Conservation (phyloP, 1,284 basidiomycete genomes). For the Microstroma glucosiphilum region DNA sequence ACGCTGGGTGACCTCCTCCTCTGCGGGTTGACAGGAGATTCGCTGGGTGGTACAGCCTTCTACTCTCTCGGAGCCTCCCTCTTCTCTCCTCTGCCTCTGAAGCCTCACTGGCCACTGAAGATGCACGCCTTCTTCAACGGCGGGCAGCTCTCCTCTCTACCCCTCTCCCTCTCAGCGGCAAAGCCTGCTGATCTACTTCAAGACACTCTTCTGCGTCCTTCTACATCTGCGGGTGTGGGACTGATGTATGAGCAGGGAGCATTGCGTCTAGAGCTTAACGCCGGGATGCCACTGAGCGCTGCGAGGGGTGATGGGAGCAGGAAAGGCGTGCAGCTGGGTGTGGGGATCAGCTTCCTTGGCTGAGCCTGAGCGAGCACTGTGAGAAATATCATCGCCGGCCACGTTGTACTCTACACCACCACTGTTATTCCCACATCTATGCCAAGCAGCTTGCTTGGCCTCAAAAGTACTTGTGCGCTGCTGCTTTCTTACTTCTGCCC, state of each 20-base stretch:
- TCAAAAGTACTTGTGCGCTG: too few relatives aligned
- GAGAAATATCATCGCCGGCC: too few relatives aligned
- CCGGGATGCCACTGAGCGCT: conserved; percentile 78
- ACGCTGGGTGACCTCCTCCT: too few relatives aligned
- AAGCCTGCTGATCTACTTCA: background rate
- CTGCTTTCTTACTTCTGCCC: too few relatives aligned
- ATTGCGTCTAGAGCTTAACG: conserved; percentile 80
- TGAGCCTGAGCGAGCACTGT: background rate
- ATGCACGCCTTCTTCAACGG: conserved; percentile 78
- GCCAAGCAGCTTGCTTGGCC: too few relatives aligned
- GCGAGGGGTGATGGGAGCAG: conserved; percentile 69
- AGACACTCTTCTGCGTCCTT: conserved; percentile 43
- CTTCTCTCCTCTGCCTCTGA: conserved; percentile 70
- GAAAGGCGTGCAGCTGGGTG: conserved; percentile 81
- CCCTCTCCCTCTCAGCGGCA: conserved; percentile 17
- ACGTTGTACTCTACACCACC: too few relatives aligned
- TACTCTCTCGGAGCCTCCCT: conserved; percentile 78
- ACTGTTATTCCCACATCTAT: too few relatives aligned
- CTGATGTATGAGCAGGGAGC: conserved; percentile 83
- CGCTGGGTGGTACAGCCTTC: conserved; percentile 79
- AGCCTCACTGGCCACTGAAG: conserved; percentile 81
- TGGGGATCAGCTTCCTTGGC: conserved; percentile 61
- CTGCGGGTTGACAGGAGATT: conserved; percentile 55
- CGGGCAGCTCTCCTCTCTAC: conserved; percentile 62
- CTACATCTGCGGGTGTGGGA: conserved; percentile 76